Evolutionary conservation across 2,329 filamentous ascomycete genomes (phyloP).

Genomic region (Penicillium sp.): DNA sequence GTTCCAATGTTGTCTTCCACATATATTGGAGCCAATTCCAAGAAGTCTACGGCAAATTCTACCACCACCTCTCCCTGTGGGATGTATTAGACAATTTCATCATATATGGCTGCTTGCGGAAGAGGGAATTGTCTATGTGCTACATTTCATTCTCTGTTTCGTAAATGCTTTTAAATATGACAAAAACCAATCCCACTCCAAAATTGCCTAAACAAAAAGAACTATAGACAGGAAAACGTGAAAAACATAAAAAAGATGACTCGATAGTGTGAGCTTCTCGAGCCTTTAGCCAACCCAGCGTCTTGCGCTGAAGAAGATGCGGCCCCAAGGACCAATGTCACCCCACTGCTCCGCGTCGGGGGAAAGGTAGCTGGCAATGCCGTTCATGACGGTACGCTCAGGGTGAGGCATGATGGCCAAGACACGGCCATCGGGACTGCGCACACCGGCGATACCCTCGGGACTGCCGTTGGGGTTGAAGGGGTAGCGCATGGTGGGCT

Average conservation of each 20-base stretch:
- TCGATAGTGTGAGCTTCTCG: not conserved
- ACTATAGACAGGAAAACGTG: slow-evolving; percentile 20
- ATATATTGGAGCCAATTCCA: too few relatives aligned
- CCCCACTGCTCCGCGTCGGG: slow-evolving; percentile 70
- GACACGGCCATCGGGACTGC: slow-evolving; percentile 76
- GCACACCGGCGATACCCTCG: slow-evolving; percentile 77
- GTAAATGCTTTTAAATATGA: slow-evolving; percentile 19
- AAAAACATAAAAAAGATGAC: slow-evolving; percentile 1
- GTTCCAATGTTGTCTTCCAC: too few relatives aligned
- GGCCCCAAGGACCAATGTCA: slow-evolving; percentile 81
- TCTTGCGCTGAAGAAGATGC: slow-evolving; percentile 85
- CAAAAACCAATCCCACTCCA: slow-evolving; percentile 19
- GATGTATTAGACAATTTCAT: too few relatives aligned
- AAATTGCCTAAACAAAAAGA: slow-evolving; percentile 7
- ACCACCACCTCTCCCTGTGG: too few relatives aligned
- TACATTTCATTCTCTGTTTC: slow-evolving; percentile 17
- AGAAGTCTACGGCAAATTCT: too few relatives aligned
- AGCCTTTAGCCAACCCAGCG: slow-evolving; percentile 73
- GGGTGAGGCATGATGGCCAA: slow-evolving; percentile 93
- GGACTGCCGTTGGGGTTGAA: slow-evolving; percentile 88
- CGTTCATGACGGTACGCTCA: slow-evolving; percentile 82
- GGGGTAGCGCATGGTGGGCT: slow-evolving; percentile 80
- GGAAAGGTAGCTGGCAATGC: slow-evolving; percentile 76
- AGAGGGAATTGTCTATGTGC: slow-evolving; percentile 1
- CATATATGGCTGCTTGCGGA: too few relatives aligned